Base-by-base conservation (phyloP, 164 flowering plant genomes). In the Berberis thunbergii region DNA sequence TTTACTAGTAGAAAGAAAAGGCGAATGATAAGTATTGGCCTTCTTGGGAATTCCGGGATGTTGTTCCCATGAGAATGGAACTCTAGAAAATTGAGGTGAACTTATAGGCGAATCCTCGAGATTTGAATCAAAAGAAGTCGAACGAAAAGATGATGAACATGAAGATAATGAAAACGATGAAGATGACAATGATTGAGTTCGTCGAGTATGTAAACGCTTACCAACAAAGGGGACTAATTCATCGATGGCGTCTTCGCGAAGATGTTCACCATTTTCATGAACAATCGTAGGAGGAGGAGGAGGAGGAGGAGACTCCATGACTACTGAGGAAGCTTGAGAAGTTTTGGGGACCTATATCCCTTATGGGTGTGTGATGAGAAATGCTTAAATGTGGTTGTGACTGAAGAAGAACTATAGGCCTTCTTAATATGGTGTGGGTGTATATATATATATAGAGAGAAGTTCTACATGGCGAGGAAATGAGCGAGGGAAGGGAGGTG, bases 21-120 rank as follows among this genome's bases (percentile, higher is more conserved):
- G 6, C n/a, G 61, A 46, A 45, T 10, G 12, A 2, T 43, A 10
- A 62, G 55, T 4, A 46, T 54, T 26, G 13, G 57, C 65, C 7
- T 71, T 74, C 64, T 85, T 85, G 44, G 90, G 87, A 39, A 81
- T 80, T 60, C 90, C 87, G 1, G 90, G 90, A 11, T 75, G 54
- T 59, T 77, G 62, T 66, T 85, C 89, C 89, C 89, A 85, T 43
- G 89, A 85, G 64, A 85, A 85, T n/a, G 89, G 89, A 10, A 79
- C 66, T 4, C 85, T 76, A 42, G 77, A 73, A 4, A 26, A 26
- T 13, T 54, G 41, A 54, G 4, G 40, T 26, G 82, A 62, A 46
- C 73, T 77, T 44, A 69, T 1, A 2, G 67, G 61, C 9, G 75
- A 77, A 4, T 63, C 62, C 2, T 61, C 61, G 44, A 67, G 55